phyloP scores from a whole-genome alignment of 78 protist species.

The Capsaspora owczarzaki region DNA sequence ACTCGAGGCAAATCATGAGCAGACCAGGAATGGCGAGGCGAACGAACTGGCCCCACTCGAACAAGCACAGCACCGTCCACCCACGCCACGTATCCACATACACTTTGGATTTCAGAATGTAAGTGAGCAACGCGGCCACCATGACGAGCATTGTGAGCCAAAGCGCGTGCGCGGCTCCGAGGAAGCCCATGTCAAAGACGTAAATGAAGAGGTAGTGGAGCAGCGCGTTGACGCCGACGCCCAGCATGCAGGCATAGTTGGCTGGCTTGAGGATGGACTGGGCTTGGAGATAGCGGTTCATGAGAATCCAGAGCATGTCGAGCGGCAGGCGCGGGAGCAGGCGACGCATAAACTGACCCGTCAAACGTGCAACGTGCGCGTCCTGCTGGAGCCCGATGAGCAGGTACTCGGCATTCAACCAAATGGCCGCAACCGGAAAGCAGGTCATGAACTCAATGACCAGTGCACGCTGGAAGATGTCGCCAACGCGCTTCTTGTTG shows the following conservation, averaged over 20 bases:
- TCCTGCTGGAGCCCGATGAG: constrained; percentile 5
- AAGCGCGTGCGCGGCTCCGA: constrained; percentile 7
- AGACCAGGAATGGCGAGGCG: not conserved
- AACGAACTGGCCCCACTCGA: not conserved
- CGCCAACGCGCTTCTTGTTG: not conserved
- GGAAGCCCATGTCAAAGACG: not conserved
- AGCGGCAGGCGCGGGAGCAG: not conserved
- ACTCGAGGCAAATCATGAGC: not conserved
- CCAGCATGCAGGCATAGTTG: not conserved
- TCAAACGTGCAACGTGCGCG: not conserved
- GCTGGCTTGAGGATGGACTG: not conserved
- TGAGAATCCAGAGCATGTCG: not conserved
- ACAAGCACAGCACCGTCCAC: not conserved
- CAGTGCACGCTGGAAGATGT: not conserved
- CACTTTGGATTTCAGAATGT: not conserved
- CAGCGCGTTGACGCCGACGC: not conserved
- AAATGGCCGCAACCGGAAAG: not conserved
- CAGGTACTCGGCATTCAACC: not conserved
- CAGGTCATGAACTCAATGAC: not conserved
- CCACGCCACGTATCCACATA: not conserved
- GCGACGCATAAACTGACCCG: not conserved
- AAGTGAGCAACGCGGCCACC: not conserved
- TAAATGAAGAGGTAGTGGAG: not conserved
- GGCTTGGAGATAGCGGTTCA: constrained; percentile 1
- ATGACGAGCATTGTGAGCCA: not conserved